Percentiles rank a stretch among this genome's conserved stretches.
These are phyloP conservation scores for Thymus mandschuricus DNA, from an alignment of 257 asterid species.

Conservation along the genomic window DNA sequence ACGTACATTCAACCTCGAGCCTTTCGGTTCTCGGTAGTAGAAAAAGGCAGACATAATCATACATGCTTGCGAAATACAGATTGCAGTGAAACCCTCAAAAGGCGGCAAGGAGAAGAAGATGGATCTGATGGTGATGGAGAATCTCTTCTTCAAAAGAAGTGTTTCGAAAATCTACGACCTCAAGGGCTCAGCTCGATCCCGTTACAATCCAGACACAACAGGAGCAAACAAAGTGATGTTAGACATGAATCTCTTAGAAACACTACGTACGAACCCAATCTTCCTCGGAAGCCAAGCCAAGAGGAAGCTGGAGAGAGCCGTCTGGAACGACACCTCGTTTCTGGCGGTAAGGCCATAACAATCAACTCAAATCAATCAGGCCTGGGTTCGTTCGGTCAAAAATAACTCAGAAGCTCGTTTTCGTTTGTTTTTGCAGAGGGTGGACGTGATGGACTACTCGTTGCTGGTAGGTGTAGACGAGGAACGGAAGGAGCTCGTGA, in stretches of 20 bases:
- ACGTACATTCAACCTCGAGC: neutral
- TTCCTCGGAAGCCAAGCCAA: conserved; percentile 91
- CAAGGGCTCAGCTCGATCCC: conserved; percentile 81
- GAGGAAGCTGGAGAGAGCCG: conserved; percentile 83
- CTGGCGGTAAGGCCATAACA: conserved; percentile 60
- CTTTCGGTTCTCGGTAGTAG: neutral
- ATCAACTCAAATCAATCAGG: neutral
- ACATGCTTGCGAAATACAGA: conserved; percentile 42
- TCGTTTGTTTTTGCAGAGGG: conserved; percentile 52
- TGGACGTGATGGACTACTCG: conserved; percentile 94
- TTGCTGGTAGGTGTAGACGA: conserved; percentile 92
- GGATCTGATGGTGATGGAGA: conserved; percentile 98
- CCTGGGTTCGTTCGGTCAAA: no score
- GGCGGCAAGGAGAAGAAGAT: conserved; percentile 91
- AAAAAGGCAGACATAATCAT: neutral
- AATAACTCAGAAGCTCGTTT: neutral
- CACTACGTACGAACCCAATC: conserved; percentile 75
- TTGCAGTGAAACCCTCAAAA: conserved; percentile 52
- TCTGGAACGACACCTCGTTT: conserved; percentile 94
- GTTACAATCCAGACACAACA: conserved; percentile 73
- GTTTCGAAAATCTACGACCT: conserved; percentile 80
- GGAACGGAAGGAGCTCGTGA: conserved; percentile 71
- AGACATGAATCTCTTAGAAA: conserved; percentile 85
- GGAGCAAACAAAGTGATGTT: conserved; percentile 77
- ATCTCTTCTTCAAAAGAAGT: conserved; percentile 73